Evolutionary conservation across 192 early-diverging fungal species (phyloP), one percentile per base, ranked within the genome.

Genomic region (Coemansia brasiliensis): DNA sequence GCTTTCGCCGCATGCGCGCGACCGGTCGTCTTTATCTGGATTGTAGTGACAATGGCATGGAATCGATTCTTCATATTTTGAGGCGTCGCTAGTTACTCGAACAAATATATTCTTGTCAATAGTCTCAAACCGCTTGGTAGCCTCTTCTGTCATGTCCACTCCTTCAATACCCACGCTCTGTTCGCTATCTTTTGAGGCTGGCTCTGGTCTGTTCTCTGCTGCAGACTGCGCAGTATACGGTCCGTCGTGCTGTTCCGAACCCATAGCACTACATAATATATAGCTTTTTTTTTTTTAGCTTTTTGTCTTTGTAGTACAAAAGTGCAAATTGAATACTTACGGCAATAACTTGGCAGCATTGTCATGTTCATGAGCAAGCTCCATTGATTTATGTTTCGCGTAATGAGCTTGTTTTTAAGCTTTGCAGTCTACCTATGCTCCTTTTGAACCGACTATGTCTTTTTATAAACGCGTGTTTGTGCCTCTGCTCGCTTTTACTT

Each of bases 1-100:
- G 56, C 82, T 82, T 18, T 88, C 89, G 24, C 97, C 97, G 72
- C 97, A 99, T 5, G 97, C 95, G 21, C 67, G 82, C 35, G 65
- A 72, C 21, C 75, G 86, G 61, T 76, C 69, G 65, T 83, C 84
- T 21, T 57, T 75, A 39, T 84, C 83, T 24, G 86, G 82, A 43
- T 68, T 73, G 59, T 73, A 79, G 35, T 41, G 76, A 49, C 76
- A 79, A 27, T 59, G 39, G 49, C 76, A 79, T 8, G 76, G 76
- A 29, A 79, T 65, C 4, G 70, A 67, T 52, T 79, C 70, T 39
- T 69, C 76, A 52, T 69, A 52, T 49, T 79, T 65, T 4, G 66
- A 55, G 52, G 55, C 62, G 15, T 79, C 76, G 15, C 46, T 57
- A 2, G 65, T 56, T 16, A 67, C 70, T 5, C 76, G 65, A 29